phyloP scores from a whole-genome alignment of 768 basidiomycete genomes.

The Amanita thiersii region DNA sequence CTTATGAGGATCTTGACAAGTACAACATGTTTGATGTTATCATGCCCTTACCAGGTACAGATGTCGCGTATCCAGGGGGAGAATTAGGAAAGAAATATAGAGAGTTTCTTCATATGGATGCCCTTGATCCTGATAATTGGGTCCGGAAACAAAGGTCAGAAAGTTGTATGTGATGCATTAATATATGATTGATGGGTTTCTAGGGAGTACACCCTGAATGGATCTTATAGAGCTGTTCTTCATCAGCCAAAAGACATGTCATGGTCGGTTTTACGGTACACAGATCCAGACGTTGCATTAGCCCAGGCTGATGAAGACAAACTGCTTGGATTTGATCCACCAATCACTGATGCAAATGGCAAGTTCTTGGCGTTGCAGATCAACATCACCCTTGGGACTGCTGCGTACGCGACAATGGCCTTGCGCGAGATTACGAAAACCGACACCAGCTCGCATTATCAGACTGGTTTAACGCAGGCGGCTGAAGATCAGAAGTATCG shows the following conservation, averaged over 20 bases:
- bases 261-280: slow-evolving; percentile 82
- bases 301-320: slow-evolving; percentile 95
- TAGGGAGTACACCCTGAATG: slow-evolving; percentile 88
- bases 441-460: slow-evolving; percentile 89
- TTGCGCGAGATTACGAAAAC: slow-evolving; percentile 91
- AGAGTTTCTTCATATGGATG: slow-evolving; percentile 77
- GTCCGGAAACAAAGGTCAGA: slow-evolving; percentile 81
- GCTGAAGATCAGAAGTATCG: slow-evolving; percentile 81
- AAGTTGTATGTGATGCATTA: neutral
- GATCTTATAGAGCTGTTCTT: slow-evolving; percentile 89
- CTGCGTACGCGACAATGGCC: slow-evolving; percentile 98
- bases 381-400: slow-evolving; percentile 75
- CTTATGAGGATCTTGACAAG: slow-evolving; percentile 67
- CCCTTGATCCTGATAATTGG: slow-evolving; percentile 86
- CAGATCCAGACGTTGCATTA: slow-evolving; percentile 86
- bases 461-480: slow-evolving; percentile 66
- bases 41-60: slow-evolving; percentile 94
- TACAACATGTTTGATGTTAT: slow-evolving; percentile 92
- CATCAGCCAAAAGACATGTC: slow-evolving; percentile 77
- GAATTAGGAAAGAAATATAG: slow-evolving; percentile 78
- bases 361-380: slow-evolving; percentile 87
- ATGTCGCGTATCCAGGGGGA: slow-evolving; percentile 89
- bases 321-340: slow-evolving; percentile 73
- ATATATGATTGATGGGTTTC: slow-evolving; percentile 4
- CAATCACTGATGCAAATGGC: slow-evolving; percentile 59